phyloP scores from a whole-genome alignment of 1,284 basidiomycete species.

The Apiotrichum gracile region DNA sequence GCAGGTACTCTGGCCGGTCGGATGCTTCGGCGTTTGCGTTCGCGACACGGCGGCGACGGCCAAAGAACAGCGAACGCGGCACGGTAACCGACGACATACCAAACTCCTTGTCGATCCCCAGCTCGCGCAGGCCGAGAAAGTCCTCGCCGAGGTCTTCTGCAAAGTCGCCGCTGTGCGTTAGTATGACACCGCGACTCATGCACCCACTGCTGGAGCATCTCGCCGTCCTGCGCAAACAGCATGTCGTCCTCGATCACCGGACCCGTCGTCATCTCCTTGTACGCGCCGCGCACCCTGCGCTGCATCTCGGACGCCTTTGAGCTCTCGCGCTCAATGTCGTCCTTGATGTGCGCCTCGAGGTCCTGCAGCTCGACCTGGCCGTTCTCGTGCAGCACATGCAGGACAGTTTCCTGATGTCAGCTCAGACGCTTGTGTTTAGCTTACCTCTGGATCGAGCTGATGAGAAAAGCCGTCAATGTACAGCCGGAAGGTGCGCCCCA shows the following conservation, averaged over 20 bases:
- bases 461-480: slow-evolving; percentile 72
- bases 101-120: slow-evolving; percentile 82
- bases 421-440: slow-evolving; percentile 13
- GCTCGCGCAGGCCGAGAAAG: slow-evolving; percentile 79
- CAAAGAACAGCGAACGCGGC: slow-evolving; percentile 71
- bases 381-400: slow-evolving; percentile 82
- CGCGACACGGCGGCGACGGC: slow-evolving; percentile 50
- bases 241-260: slow-evolving; percentile 57
- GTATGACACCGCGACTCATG: background rate
- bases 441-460: slow-evolving; percentile 74
- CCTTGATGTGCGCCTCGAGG: slow-evolving; percentile 78
- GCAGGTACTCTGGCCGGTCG: slow-evolving; percentile 69
- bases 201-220: slow-evolving; percentile 61
- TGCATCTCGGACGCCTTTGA: slow-evolving; percentile 69
- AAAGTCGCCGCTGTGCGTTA: slow-evolving; percentile 64
- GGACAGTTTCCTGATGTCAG: slow-evolving; percentile 69
- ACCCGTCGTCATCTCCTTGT: slow-evolving; percentile 63
- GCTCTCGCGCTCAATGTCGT: slow-evolving; percentile 81
- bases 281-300: slow-evolving; percentile 75
- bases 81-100: slow-evolving; percentile 72
- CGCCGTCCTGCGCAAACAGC: slow-evolving; percentile 74
- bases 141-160: slow-evolving; percentile 85
- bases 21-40: slow-evolving; percentile 33
- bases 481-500: slow-evolving; percentile 78
- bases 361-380: slow-evolving; percentile 68